These are phyloP conservation scores for Ilyonectria mors-panacis DNA, from an alignment of 2,329 filamentous ascomycete species.

Conservation along the genomic window DNA sequence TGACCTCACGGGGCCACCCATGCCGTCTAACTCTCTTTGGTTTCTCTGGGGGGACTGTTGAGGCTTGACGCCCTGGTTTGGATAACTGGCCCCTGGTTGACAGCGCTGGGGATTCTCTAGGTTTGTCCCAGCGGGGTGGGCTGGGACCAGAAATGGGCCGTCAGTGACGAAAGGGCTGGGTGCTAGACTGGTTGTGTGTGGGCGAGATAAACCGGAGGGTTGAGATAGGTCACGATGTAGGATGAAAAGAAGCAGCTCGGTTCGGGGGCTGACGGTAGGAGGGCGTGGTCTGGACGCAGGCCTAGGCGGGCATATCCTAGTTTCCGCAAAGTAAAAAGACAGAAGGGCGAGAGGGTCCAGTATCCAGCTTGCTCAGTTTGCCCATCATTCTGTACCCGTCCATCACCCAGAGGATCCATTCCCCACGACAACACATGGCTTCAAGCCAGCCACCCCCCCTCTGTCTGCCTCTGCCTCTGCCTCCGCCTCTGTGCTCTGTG, in stretches of 20 bases:
- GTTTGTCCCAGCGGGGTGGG: constrained; percentile 10
- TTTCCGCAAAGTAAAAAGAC: constrained; percentile 19
- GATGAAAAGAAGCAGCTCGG: constrained; percentile 16
- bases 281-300: constrained; percentile 30
- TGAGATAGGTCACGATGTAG: constrained; percentile 22
- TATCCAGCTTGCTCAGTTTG: constrained; percentile 35
- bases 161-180: constrained; percentile 17
- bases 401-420: constrained; percentile 9
- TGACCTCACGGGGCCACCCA: constrained; percentile 24
- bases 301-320: constrained; percentile 41
- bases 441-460: constrained; percentile 19
- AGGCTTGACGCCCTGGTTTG: constrained; percentile 22
- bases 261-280: constrained; percentile 26
- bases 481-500: constrained; percentile 1
- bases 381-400: constrained; percentile 8
- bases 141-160: constrained; percentile 14
- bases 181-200: constrained; percentile 7
- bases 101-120: constrained; percentile 10
- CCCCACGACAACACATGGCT: constrained; percentile 26
- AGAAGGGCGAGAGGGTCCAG: constrained; percentile 34
- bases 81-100: constrained; percentile 19
- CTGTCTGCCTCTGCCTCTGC: background rate
- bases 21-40: constrained; percentile 16
- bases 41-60: constrained; percentile 20
- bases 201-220: constrained; percentile 19